Conservation (phyloP, 129 eudicot genomes). For the Saposhnikovia divaricata region DNA sequence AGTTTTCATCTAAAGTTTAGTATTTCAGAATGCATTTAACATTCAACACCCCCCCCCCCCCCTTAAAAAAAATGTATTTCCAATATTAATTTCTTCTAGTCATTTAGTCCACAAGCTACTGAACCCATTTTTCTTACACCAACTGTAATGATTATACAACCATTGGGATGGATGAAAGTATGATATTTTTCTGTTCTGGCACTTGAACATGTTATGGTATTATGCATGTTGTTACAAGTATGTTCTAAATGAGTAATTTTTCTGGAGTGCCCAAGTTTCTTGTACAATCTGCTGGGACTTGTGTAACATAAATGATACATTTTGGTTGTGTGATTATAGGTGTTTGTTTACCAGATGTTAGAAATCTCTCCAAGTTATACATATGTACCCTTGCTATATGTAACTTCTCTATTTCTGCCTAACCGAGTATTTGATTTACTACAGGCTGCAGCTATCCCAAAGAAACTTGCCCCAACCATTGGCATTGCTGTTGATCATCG, state of each 20-base stretch:
- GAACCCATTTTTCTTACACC: neutral
- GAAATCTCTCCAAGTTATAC: neutral
- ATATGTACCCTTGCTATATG: neutral
- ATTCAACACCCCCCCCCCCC: too few species aligned
- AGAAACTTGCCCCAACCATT: slow-evolving; percentile 73
- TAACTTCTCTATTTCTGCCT: neutral
- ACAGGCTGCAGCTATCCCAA: slow-evolving; percentile 77
- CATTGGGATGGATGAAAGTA: neutral
- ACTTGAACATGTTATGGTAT: neutral
- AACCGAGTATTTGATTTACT: neutral
- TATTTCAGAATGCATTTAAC: neutral
- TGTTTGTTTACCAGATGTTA: neutral
- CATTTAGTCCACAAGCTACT: neutral
- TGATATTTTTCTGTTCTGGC: neutral
- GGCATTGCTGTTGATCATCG: slow-evolving; percentile 78
- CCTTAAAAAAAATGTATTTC: too few species aligned
- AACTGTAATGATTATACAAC: neutral
- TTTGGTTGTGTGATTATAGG: neutral
- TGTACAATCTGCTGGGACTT: neutral
- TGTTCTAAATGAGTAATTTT: too few species aligned
- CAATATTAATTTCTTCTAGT: neutral
- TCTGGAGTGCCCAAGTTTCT: neutral
- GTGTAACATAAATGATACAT: neutral
- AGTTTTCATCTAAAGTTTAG: neutral
- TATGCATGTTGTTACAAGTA: neutral